phyloP scores from a whole-genome alignment of 257 asterid genomes.

The Linderniella brevidens region DNA sequence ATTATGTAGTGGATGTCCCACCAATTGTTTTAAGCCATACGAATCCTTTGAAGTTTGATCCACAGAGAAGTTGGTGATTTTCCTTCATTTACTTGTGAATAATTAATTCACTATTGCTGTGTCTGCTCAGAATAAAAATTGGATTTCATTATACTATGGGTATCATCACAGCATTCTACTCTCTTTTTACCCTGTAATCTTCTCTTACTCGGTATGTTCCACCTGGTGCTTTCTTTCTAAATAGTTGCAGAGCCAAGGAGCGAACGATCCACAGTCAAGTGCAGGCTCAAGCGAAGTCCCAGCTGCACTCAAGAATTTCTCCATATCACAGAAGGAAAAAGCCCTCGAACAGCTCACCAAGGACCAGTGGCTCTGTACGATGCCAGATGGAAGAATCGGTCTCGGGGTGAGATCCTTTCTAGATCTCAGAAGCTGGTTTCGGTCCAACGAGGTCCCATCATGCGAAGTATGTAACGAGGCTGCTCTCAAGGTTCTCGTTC shows the following conservation, averaged over 20 bases:
- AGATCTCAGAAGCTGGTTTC: slow-evolving; percentile 90
- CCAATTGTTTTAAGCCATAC: too few species aligned
- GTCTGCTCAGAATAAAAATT: too few species aligned
- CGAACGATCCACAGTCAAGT: slow-evolving; percentile 35
- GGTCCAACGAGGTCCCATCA: slow-evolving; percentile 53
- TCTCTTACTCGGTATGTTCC: too few species aligned
- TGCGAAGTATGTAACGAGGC: slow-evolving; percentile 94
- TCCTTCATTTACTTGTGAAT: too few species aligned
- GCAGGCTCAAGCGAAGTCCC: slow-evolving; percentile 42
- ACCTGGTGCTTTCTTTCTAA: too few species aligned
- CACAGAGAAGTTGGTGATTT: too few species aligned
- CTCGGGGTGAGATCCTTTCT: slow-evolving; percentile 80
- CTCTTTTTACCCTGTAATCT: too few species aligned
- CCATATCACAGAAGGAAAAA: slow-evolving; percentile 70
- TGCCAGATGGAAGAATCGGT: slow-evolving; percentile 51
- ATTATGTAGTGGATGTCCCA: too few species aligned
- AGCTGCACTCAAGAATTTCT: slow-evolving; percentile 54
- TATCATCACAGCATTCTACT: too few species aligned
- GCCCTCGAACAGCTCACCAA: slow-evolving; percentile 49
- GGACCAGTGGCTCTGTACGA: slow-evolving; percentile 71
- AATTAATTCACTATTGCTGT: too few species aligned
- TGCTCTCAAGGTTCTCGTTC: slow-evolving; percentile 65
- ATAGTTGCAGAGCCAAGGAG: slow-evolving; percentile 28
- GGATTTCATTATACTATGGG: too few species aligned
- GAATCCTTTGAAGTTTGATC: too few species aligned